Evolutionary conservation across 352 stramenopile genomes (phyloP), one percentile per base, ranked within the genome.

Genomic region (Globisporangium spiculum): DNA sequence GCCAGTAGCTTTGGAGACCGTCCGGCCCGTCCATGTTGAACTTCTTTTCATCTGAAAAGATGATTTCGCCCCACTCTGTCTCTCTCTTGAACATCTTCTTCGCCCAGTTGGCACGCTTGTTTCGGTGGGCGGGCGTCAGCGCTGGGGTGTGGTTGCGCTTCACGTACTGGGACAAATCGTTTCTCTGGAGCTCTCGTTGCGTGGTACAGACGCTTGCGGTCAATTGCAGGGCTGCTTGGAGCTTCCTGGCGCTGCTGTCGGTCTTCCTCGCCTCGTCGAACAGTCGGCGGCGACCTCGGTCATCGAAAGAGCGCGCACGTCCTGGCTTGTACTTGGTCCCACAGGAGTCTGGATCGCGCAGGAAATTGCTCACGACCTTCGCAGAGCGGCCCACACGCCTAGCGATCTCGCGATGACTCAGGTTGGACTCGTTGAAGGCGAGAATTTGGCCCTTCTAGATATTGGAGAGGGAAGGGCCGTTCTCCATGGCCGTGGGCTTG

Each of bases 251-350:
- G 52, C 24, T 58, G 52, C 24, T 36, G 2, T 26, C 26, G 12
- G 26, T 22, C 52, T 58, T 58, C 52, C 24, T 58, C 0, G 52
- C 26, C 24, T 58, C 52, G 26, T 38, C 12, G 50, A 56, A 56
- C 0, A 56, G 50, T 8, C 48, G 48, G 1, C 48, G 48, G 22
- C 7, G 50, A 56, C 50, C 50, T 3, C 50, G 50, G 2, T 56
- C 22, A 6, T 32, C 50, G 50, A 56, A 22, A 5, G 50, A 0
- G 0, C 7, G n/a, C 0, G 50, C 50, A 9, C 50, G 1, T 56
- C n/a, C 50, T 7, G 50, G 22, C 50, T 56, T 56, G 22, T 56
- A 56, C n/a, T 56, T 56, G 50, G 50, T 56, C 9, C 50, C 50
- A 32, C 34, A 56, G 1, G n/a, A 3, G 2, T 2, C 50, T 7